phyloP scores from a whole-genome alignment of 306 rosid genomes.

The Echinosophora koreensis region DNA sequence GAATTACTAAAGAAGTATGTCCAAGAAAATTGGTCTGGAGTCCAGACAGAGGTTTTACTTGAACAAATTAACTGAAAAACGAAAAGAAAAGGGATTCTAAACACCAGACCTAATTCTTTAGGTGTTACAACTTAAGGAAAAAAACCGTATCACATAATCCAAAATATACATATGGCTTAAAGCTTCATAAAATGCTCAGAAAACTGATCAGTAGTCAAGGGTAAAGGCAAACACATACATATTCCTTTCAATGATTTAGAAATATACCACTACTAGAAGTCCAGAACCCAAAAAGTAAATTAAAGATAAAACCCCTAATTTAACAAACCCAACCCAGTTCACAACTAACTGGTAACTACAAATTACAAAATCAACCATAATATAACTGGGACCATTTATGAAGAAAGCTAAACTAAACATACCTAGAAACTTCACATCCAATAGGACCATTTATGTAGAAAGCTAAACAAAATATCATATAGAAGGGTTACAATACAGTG shows the following conservation, averaged over 20 bases:
- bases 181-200: conserved; percentile 14
- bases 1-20: conserved; percentile 4
- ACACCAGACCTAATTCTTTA: neutral
- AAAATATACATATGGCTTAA: neutral
- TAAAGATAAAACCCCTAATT: neutral
- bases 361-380: conserved; percentile 13
- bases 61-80: conserved; percentile 15
- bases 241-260: conserved; percentile 21
- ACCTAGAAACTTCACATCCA: conserved; percentile 2
- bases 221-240: neutral
- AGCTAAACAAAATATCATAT: neutral
- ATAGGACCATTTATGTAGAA: neutral
- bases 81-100: neutral
- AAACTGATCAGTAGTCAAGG: neutral
- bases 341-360: neutral
- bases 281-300: conserved; percentile 27
- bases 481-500: neutral
- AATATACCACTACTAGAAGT: neutral
- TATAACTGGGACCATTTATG: conserved; percentile 1
- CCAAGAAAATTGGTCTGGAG: neutral
- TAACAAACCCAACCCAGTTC: neutral
- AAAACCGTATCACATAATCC: neutral
- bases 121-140: neutral
- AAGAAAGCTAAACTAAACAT: conserved; percentile 18
- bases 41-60: conserved; percentile 4